These are phyloP conservation scores for Arabidopsis hybrid DNA, from an alignment of 441 rosid genomes.

Conservation along the genomic window DNA sequence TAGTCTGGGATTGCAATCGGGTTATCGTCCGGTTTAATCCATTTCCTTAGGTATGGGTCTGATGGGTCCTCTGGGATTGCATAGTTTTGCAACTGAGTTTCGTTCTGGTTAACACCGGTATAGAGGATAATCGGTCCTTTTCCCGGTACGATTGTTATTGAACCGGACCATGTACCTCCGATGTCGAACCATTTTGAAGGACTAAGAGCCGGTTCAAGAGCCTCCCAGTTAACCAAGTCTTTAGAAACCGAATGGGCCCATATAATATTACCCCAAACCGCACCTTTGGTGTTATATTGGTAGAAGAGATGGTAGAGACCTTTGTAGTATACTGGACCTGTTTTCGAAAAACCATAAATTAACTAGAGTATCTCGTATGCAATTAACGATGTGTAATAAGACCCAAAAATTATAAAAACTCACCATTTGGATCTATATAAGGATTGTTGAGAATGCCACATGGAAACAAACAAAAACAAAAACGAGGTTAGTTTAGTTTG, in stretches of 20 bases:
- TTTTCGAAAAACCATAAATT: background rate
- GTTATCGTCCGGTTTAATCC: conserved; percentile 84
- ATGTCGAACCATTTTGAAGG: conserved; percentile 79
- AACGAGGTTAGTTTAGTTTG: conserved; percentile 7
- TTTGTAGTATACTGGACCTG: conserved; percentile 78
- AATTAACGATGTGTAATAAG: background rate
- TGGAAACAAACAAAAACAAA: conserved; percentile 24
- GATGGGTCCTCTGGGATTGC: conserved; percentile 69
- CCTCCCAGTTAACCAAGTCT: conserved; percentile 80
- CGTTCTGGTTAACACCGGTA: conserved; percentile 64
- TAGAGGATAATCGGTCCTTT: conserved; percentile 69
- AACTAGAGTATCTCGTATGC: background rate
- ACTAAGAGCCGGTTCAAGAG: conserved; percentile 68
- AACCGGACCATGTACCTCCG: conserved; percentile 92
- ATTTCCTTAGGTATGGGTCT: conserved; percentile 78
- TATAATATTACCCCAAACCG: conserved; percentile 92
- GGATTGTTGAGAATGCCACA: conserved; percentile 13
- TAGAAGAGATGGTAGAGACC: conserved; percentile 87
- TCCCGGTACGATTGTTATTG: conserved; percentile 68
- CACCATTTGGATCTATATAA: conserved; percentile 78
- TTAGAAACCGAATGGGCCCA: conserved; percentile 96
- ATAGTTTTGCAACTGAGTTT: conserved; percentile 69
- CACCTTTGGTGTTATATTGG: conserved; percentile 86
- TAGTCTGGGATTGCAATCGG: conserved; percentile 58
- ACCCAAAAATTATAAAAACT: conserved; percentile 21